Conservation (phyloP, 306 rosid genomes). For the Begonia loranthoides region DNA sequence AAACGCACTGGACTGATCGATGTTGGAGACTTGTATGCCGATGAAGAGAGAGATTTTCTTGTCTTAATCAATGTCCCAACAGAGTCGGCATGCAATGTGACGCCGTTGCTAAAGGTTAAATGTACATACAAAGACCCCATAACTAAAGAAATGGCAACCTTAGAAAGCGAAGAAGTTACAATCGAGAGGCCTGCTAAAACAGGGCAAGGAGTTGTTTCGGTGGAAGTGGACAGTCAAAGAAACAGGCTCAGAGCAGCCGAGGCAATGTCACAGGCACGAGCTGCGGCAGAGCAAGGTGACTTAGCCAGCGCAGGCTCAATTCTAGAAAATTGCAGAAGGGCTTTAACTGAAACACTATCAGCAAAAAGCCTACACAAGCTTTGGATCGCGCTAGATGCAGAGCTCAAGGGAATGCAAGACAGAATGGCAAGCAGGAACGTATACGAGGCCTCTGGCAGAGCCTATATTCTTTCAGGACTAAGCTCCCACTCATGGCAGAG, state of each 20-base stretch:
- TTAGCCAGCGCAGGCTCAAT: slow-evolving; percentile 48
- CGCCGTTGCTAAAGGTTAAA: slow-evolving; percentile 62
- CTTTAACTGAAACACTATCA: slow-evolving; percentile 42
- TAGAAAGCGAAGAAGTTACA: slow-evolving; percentile 63
- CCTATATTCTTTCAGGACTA: slow-evolving; percentile 88
- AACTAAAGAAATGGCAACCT: slow-evolving; percentile 37
- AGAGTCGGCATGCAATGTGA: slow-evolving; percentile 28
- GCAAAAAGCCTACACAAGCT: slow-evolving; percentile 59
- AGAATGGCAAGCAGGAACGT: slow-evolving; percentile 91
- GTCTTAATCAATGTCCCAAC: slow-evolving; percentile 66
- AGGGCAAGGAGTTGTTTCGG: slow-evolving; percentile 45
- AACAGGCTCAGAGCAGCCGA: slow-evolving; percentile 91
- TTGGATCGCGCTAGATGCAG: slow-evolving; percentile 84
- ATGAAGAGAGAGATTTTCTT: slow-evolving; percentile 93
- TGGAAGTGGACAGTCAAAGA: slow-evolving; percentile 85
- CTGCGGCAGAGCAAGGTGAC: slow-evolving; percentile 76
- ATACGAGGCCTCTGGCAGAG: slow-evolving; percentile 95
- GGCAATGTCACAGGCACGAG: slow-evolving; percentile 76
- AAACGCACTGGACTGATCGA: slow-evolving; percentile 53
- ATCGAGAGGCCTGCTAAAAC: slow-evolving; percentile 46
- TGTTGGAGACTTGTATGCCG: slow-evolving; percentile 88
- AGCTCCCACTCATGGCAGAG: slow-evolving; percentile 99
- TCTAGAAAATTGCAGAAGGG: slow-evolving; percentile 69
- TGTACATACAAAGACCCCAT: slow-evolving; percentile 74
- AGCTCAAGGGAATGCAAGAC: slow-evolving; percentile 96